Conservation (phyloP, 2,329 filamentous ascomycete genomes). For the Monosporascus sp. region DNA sequence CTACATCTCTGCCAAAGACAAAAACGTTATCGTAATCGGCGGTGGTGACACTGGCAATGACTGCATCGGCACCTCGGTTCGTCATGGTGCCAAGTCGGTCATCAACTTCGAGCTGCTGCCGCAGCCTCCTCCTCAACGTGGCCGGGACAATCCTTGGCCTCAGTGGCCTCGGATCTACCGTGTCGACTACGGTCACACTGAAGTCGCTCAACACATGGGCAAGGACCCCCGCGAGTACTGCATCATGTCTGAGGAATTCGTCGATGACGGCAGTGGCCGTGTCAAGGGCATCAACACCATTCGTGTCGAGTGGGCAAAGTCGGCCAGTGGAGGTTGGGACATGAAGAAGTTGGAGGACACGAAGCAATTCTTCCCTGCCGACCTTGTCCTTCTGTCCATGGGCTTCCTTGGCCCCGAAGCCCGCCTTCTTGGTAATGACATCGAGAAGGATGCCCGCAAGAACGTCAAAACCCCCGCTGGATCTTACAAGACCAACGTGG, state of each 20-base stretch:
- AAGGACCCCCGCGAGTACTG: constrained; percentile 95
- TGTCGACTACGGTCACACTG: constrained; percentile 94
- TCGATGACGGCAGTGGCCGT: constrained; percentile 78
- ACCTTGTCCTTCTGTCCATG: constrained; percentile 92
- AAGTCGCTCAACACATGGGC: constrained; percentile 94
- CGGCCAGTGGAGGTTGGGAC: constrained; percentile 84
- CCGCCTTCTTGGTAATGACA: constrained; percentile 76
- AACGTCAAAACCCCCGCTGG: constrained; percentile 91
- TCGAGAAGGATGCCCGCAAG: constrained; percentile 89
- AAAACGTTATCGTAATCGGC: constrained; percentile 93
- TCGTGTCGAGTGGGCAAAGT: constrained; percentile 94
- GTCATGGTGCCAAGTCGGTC: constrained; percentile 91
- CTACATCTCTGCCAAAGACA: constrained; percentile 93
- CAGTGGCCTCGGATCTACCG: constrained; percentile 98
- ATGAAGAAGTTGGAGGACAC: constrained; percentile 96
- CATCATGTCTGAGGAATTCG: constrained; percentile 97
- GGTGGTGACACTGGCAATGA: constrained; percentile 98
- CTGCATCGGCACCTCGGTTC: constrained; percentile 93
- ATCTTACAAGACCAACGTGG: constrained; percentile 81
- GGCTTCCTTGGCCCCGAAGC: constrained; percentile 94
- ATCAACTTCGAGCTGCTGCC: constrained; percentile 95
- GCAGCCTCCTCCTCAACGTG: constrained; percentile 85
- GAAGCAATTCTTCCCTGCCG: constrained; percentile 93
- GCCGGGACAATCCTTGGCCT: constrained; percentile 93
- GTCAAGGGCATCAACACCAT: constrained; percentile 96